Percentiles rank a stretch among this genome's conserved stretches.
phyloP scores from a whole-genome alignment of 169 alveolate species.

The Babesia sp. region DNA sequence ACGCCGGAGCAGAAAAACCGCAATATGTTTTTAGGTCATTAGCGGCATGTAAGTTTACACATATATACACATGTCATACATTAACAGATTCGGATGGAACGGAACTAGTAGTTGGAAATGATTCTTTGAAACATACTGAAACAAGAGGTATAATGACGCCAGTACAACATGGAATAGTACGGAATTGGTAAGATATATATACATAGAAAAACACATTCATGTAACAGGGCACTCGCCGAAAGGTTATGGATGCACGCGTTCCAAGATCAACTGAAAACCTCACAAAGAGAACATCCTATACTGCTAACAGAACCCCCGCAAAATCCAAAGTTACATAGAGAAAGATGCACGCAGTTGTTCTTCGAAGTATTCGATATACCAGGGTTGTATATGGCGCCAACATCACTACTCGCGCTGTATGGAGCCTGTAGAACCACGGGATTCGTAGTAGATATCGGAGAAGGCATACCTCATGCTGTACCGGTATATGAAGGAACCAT shows the following conservation, averaged over 20 bases:
- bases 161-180: slow-evolving; percentile 82
- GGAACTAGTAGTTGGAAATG: slow-evolving; percentile 52
- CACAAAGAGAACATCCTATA: slow-evolving; percentile 83
- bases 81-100: slow-evolving; percentile 13
- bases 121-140: slow-evolving; percentile 23
- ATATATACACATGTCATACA: background rate
- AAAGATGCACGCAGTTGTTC: slow-evolving; percentile 86
- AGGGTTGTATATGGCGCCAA: slow-evolving; percentile 84
- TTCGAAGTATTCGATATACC: slow-evolving; percentile 91
- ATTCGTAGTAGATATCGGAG: slow-evolving; percentile 91
- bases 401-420: slow-evolving; percentile 89
- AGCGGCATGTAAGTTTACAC: slow-evolving; percentile 29
- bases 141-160: slow-evolving; percentile 27
- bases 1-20: slow-evolving; percentile 67
- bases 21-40: slow-evolving; percentile 33
- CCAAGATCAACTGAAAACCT: slow-evolving; percentile 78
- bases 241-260: slow-evolving; percentile 83
- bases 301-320: slow-evolving; percentile 91
- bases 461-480: slow-evolving; percentile 91
- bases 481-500: slow-evolving; percentile 90
- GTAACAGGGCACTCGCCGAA: slow-evolving; percentile 46
- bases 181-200: slow-evolving; percentile 72
- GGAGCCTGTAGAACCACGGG: slow-evolving; percentile 91
- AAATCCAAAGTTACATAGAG: slow-evolving; percentile 89
- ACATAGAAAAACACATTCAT: background rate